Evolutionary conservation across 768 basidiomycete species (phyloP), one percentile per base, ranked within the genome.

Genomic region (Serendipita sp.): DNA sequence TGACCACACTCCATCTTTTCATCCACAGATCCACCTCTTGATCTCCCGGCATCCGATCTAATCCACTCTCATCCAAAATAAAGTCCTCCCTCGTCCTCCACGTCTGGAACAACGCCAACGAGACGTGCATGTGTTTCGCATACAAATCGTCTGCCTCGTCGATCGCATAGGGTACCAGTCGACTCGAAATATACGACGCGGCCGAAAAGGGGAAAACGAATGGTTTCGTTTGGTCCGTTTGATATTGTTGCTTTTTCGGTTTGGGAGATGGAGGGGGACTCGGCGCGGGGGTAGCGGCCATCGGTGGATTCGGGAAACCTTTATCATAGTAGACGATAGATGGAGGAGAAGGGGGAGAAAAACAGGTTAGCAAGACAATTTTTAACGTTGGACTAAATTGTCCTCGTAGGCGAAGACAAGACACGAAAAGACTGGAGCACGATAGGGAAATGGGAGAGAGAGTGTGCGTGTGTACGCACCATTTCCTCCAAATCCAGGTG

Each of bases 241-340:
- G 96, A 73, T 92, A 99, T 72, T 95, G 92, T 72, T 95, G 95
- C 73, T 98, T 97, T 78, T 99, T 99, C 8, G 90, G 92, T 71
- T 95, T 97, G 1, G 85, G 89, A 70, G 70, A 28, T 38, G 84
- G 81, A 4, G 82, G 78, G 0, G 93, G 93, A 0, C 91, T 84
- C 1, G 94, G 92, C 30, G 92, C 92, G 3, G 94, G 94, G 2
- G 94, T 98, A 11, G 85, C 82, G 1, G 92, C 86, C 30, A 73
- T 67, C 16, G 75, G 68, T 45, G 46, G 16, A 16, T 18, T 63
- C 67, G 0, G 67, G 66, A 45, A 30, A 30, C 46, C 48, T 53
- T 24, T 24, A 24, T 24, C 24, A 24, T 24, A 24, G 24, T 24
- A 24, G 24, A 24, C 24, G 24, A 24, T 24, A 24, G 24, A 24